These are phyloP conservation scores for bread wheat (Triticum aestivum) DNA, from an alignment of 176 grass and related monocot species.

Conservation along the genomic window DNA sequence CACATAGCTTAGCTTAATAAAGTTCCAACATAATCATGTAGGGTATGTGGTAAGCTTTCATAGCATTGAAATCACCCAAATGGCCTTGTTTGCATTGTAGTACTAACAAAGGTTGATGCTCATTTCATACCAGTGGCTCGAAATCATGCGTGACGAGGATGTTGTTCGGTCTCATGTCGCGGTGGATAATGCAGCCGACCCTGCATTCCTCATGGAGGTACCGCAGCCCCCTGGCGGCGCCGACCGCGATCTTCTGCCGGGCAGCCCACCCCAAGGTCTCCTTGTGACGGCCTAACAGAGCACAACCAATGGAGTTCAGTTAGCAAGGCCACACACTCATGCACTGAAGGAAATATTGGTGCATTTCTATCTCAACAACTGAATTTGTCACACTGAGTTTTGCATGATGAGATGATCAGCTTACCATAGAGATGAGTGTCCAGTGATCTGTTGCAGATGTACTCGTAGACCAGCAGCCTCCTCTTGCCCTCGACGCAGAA, in stretches of 20 bases:
- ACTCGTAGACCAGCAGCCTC: slow-evolving; percentile 90
- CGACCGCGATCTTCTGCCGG: slow-evolving; percentile 89
- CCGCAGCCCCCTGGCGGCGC: slow-evolving; percentile 80
- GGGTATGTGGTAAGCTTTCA: neutral
- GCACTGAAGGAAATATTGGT: neutral
- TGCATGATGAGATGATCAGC: neutral
- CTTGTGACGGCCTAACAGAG: slow-evolving; percentile 52
- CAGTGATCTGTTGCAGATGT: slow-evolving; percentile 90
- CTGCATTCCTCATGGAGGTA: slow-evolving; percentile 97
- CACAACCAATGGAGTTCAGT: neutral
- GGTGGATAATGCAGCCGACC: slow-evolving; percentile 93
- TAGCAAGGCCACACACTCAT: neutral
- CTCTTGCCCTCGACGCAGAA: slow-evolving; percentile 95
- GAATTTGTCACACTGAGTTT: neutral
- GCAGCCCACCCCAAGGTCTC: slow-evolving; percentile 74
- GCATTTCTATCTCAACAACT: neutral
- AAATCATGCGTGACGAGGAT: slow-evolving; percentile 98
- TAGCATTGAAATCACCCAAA: neutral
- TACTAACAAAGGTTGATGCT: neutral
- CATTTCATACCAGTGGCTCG: slow-evolving; percentile 77
- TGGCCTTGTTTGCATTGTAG: too few relatives aligned
- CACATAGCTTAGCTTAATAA: neutral
- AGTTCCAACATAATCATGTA: neutral
- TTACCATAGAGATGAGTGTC: slow-evolving; percentile 95
- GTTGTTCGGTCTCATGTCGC: slow-evolving; percentile 97